Percentiles rank a stretch among this genome's conserved stretches.
These are phyloP conservation scores for Dillenia turbinata DNA, from an alignment of 164 flowering plant species.

Conservation along the genomic window DNA sequence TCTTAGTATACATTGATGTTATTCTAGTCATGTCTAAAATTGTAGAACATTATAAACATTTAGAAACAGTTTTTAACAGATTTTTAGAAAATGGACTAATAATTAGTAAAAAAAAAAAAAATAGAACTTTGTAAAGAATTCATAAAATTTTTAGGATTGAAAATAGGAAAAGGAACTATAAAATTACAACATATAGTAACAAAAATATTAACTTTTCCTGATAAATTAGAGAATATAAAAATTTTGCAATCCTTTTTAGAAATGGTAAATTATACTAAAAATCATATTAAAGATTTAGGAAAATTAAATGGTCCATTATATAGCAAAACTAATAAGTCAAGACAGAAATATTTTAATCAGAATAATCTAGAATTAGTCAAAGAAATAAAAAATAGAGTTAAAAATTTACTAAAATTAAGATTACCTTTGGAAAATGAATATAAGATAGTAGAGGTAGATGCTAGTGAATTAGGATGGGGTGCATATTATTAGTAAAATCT, in stretches of 20 bases:
- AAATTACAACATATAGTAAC: not conserved
- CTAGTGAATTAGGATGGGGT: not conserved
- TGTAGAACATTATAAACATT: not conserved
- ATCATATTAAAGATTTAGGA: not conserved
- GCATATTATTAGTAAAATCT: not conserved
- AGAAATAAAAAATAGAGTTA: not conserved
- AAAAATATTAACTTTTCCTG: not conserved
- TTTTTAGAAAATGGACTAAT: not conserved
- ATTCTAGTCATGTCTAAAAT: not conserved
- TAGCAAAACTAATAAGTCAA: not conserved
- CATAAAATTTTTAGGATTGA: not conserved
- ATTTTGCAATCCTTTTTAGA: not conserved
- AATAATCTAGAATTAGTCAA: no score
- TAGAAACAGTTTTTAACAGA: not conserved
- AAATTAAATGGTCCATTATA: not conserved
- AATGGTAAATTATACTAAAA: not conserved
- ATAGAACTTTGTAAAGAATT: not conserved
- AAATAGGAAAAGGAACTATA: not conserved
- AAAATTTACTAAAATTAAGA: not conserved
- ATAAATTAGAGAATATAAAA: not conserved
- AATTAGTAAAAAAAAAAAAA: not conserved
- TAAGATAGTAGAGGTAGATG: not conserved
- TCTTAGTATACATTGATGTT: not conserved
- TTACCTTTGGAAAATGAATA: not conserved
- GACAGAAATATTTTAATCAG: not conserved